Percentiles rank a stretch among this genome's conserved stretches.
Conservation (phyloP, 163 green algal genomes). For the Chlorella variabilis region DNA sequence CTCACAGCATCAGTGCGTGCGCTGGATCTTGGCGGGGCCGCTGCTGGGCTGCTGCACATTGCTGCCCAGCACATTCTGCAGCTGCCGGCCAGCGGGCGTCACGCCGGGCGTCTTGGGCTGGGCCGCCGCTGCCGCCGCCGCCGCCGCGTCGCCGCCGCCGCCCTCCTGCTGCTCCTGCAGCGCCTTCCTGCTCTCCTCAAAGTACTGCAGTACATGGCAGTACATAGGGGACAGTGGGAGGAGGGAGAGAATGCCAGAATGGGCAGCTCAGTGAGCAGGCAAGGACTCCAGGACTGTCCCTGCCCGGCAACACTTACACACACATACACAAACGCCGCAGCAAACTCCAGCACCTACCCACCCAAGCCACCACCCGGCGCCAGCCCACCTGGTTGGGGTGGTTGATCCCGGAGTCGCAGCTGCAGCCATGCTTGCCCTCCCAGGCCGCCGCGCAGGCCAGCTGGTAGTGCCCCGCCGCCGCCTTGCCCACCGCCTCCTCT, state of each 20-base stretch:
- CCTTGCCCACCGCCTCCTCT: conserved; percentile 81
- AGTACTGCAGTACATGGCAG: conserved; percentile 56
- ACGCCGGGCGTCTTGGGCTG: conserved; percentile 4
- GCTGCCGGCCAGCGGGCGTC: background rate
- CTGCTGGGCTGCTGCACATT: conserved; percentile 13
- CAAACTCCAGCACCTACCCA: background rate
- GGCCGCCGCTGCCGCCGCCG: background rate
- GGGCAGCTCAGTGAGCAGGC: too few relatives aligned
- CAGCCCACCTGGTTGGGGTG: conserved; percentile 84
- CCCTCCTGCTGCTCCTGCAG: conserved; percentile 10
- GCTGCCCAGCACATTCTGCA: conserved; percentile 31
- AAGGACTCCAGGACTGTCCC: too few relatives aligned
- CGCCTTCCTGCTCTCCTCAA: conserved; percentile 63
- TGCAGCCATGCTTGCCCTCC: conserved; percentile 80
- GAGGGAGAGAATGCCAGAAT: too few relatives aligned
- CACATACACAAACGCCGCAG: too few relatives aligned
- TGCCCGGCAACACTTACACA: background rate
- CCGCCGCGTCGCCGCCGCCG: background rate
- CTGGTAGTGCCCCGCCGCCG: conserved; percentile 90
- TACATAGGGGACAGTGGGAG: too few relatives aligned
- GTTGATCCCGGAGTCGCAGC: conserved; percentile 89
- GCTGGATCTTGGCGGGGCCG: conserved; percentile 17
- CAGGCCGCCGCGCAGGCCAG: conserved; percentile 89
- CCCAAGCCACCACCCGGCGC: background rate
- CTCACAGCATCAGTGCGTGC: background rate